Evolutionary conservation across 129 eudicot species (phyloP).

Genomic region (Silybum marianum): DNA sequence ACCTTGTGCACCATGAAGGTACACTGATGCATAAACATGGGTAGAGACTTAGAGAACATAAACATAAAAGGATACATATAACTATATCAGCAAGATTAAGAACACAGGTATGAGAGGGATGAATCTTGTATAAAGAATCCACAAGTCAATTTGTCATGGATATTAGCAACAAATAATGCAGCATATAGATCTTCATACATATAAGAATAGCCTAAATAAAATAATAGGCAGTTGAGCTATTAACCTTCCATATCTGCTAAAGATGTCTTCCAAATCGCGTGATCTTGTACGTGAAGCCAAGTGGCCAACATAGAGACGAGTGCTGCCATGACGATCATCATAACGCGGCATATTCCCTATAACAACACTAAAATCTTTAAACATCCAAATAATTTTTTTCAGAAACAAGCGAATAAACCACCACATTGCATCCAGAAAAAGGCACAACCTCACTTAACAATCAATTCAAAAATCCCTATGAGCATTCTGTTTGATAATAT

Average conservation of each 20-base stretch:
- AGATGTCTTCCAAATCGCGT: slow-evolving; percentile 75
- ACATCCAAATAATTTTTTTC: not conserved
- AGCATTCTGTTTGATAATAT: not conserved
- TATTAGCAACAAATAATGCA: not conserved
- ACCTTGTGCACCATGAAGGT: slow-evolving; percentile 17
- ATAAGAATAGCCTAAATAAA: not conserved
- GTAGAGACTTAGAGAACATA: not conserved
- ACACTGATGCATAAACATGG: not conserved
- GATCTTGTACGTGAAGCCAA: slow-evolving; percentile 79
- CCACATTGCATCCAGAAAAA: slow-evolving; percentile 1
- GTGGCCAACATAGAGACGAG: slow-evolving; percentile 90
- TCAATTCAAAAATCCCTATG: not conserved
- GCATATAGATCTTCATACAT: not conserved
- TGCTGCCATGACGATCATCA: slow-evolving; percentile 72
- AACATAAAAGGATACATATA: not conserved
- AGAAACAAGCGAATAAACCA: not conserved
- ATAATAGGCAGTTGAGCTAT: not conserved
- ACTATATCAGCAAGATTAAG: slow-evolving; percentile 11
- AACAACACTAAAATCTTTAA: not conserved
- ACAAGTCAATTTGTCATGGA: not conserved
- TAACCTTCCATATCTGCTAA: slow-evolving; percentile 93
- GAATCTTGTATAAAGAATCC: not conserved
- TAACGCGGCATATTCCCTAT: slow-evolving; percentile 68
- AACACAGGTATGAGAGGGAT: not conserved
- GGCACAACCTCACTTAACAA: not conserved